phyloP scores from a whole-genome alignment of 129 eudicot species.

The Sambucus nigra region DNA sequence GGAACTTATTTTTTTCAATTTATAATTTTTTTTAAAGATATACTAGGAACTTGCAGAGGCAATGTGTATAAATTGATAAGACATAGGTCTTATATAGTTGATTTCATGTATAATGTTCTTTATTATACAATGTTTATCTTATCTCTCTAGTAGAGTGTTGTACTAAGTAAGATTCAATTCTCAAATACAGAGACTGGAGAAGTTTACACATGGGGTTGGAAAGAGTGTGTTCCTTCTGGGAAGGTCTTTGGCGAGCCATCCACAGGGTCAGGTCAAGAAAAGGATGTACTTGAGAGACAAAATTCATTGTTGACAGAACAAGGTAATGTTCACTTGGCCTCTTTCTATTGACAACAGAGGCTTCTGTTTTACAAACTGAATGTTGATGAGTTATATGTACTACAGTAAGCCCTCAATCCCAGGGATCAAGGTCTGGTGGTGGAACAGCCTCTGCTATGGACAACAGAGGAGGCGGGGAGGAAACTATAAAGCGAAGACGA shows the following conservation, averaged over 20 bases:
- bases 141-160: background rate
- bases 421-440: conserved; percentile 47
- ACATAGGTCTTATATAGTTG: background rate
- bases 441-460: conserved; percentile 38
- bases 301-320: conserved; percentile 47
- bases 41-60: background rate
- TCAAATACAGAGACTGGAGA: conserved; percentile 52
- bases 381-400: conserved; percentile 17
- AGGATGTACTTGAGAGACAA: conserved; percentile 47
- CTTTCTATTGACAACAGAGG: background rate
- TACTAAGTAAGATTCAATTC: conserved; percentile 8
- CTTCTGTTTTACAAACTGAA: conserved; percentile 4
- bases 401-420: conserved; percentile 73
- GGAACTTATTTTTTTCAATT: too few relatives aligned
- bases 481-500: conserved; percentile 63
- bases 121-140: background rate
- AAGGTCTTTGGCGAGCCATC: conserved; percentile 72
- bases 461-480: conserved; percentile 57
- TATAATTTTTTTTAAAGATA: too few relatives aligned
- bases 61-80: too few relatives aligned
- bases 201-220: conserved; percentile 99
- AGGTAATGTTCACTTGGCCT: conserved; percentile 34
- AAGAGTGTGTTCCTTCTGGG: conserved; percentile 95
- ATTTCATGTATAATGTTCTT: background rate
- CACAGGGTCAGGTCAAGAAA: conserved; percentile 41